Percentiles rank a stretch among this genome's conserved stretches.
Evolutionary conservation across 1,284 basidiomycete species (phyloP).

Genomic region (Boletus mariae): DNA sequence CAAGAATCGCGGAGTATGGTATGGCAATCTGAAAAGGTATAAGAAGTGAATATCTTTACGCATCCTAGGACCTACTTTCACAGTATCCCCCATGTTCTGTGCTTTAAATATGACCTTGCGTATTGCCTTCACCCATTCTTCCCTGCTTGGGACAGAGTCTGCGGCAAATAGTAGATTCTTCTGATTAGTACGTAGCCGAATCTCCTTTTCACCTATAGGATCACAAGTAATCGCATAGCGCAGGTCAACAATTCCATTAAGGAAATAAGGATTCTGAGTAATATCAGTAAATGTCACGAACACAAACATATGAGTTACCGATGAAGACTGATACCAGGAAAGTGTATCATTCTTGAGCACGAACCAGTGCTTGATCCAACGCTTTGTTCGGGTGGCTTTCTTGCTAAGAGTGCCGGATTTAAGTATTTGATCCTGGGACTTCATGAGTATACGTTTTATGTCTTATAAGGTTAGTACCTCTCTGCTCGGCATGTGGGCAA

Average conservation of each 20-base stretch:
- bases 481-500: conserved; percentile 88
- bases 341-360: conserved; percentile 89
- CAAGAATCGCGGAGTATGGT: conserved; percentile 84
- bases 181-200: conserved; percentile 79
- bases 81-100: conserved; percentile 93
- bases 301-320: conserved; percentile 43
- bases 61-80: conserved; percentile 58
- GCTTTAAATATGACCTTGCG: conserved; percentile 90
- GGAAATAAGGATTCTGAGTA: conserved; percentile 88
- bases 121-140: conserved; percentile 93
- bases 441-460: conserved; percentile 9
- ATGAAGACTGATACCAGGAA: conserved; percentile 93
- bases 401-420: conserved; percentile 85
- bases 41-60: conserved; percentile 3
- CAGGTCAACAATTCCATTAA: conserved; percentile 90
- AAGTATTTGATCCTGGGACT: conserved; percentile 71
- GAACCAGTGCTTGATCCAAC: conserved; percentile 93
- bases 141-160: conserved; percentile 76
- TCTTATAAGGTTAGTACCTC: conserved; percentile 53
- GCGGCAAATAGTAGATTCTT: conserved; percentile 70
- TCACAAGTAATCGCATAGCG: conserved; percentile 91
- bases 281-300: conserved; percentile 8
- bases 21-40: conserved; percentile 73
- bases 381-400: conserved; percentile 80
- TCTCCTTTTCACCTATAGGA: conserved; percentile 64